These are phyloP conservation scores for Lactifluus echinatus DNA, from an alignment of 768 basidiomycete genomes.

Conservation along the genomic window DNA sequence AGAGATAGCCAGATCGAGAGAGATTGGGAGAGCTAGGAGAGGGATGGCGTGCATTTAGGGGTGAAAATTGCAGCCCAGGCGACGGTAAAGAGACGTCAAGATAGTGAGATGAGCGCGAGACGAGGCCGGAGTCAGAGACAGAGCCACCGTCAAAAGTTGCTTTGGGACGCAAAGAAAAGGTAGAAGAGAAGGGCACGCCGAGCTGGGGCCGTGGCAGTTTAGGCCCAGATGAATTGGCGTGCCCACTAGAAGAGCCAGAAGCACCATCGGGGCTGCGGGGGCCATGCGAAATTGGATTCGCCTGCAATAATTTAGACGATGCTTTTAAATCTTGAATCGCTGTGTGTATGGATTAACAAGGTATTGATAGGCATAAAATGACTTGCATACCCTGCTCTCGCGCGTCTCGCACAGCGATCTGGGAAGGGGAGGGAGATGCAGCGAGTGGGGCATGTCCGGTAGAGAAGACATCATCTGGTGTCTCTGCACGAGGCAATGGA, in stretches of 20 bases:
- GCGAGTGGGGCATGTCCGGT: background rate
- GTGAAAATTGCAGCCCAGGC: background rate
- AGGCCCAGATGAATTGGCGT: background rate
- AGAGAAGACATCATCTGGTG: background rate
- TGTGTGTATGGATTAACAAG: background rate
- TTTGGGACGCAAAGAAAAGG: background rate
- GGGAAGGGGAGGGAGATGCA: background rate
- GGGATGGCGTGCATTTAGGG: background rate
- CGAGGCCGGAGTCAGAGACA: slow-evolving; percentile 14
- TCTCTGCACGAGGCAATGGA: background rate
- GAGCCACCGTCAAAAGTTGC: slow-evolving; percentile 4
- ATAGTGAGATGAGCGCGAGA: background rate
- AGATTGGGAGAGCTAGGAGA: slow-evolving; percentile 15
- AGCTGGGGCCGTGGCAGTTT: background rate
- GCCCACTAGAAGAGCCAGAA: background rate
- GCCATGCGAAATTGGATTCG: background rate
- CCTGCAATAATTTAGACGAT: background rate
- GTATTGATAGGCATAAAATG: background rate
- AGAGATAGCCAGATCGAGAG: slow-evolving; percentile 7
- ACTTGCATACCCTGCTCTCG: slow-evolving; percentile 1
- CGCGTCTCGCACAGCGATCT: background rate
- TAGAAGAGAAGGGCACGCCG: background rate
- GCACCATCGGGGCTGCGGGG: background rate
- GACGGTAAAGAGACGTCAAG: background rate
- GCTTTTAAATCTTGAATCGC: background rate